Evolutionary conservation across 495 filamentous ascomycete species (phyloP).

Genomic region (Penicillium simplicissimum): DNA sequence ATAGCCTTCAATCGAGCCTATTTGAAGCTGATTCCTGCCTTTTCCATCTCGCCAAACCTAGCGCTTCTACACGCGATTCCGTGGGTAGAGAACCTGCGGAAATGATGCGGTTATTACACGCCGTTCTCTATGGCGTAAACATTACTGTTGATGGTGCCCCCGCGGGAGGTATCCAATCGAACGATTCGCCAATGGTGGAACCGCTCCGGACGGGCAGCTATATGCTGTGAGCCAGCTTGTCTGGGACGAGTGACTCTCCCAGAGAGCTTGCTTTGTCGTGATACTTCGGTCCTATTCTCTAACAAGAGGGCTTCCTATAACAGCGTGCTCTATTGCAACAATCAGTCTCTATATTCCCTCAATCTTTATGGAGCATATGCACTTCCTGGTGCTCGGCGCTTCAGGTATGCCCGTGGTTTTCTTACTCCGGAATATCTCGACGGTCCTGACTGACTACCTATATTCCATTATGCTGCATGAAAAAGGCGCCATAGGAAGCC

Average conservation of each 20-base stretch:
- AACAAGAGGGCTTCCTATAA: background rate
- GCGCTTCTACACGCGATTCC: background rate
- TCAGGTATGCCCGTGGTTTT: background rate
- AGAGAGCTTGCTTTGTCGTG: background rate
- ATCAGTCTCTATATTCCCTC: background rate
- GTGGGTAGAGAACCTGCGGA: background rate
- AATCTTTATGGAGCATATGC: background rate
- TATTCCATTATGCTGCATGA: too few species aligned
- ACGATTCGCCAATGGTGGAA: too few species aligned
- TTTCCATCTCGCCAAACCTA: background rate
- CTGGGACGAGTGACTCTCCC: background rate
- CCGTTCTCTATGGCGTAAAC: background rate
- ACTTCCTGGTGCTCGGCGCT: background rate
- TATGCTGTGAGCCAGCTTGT: background rate
- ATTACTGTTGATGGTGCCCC: background rate
- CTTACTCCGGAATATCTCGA: too few species aligned
- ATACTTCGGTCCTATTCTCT: background rate
- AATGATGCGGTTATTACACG: background rate
- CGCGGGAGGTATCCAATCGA: too few species aligned
- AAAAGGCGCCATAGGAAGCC: background rate
- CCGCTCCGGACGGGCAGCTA: too few species aligned
- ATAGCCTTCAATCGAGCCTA: conserved; percentile 26
- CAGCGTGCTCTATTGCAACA: too few species aligned
- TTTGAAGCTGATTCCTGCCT: conserved; percentile 23
- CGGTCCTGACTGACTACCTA: too few species aligned